These are phyloP conservation scores for Sphaerulina populicola DNA, from an alignment of 2,329 filamentous ascomycete genomes.

Conservation along the genomic window DNA sequence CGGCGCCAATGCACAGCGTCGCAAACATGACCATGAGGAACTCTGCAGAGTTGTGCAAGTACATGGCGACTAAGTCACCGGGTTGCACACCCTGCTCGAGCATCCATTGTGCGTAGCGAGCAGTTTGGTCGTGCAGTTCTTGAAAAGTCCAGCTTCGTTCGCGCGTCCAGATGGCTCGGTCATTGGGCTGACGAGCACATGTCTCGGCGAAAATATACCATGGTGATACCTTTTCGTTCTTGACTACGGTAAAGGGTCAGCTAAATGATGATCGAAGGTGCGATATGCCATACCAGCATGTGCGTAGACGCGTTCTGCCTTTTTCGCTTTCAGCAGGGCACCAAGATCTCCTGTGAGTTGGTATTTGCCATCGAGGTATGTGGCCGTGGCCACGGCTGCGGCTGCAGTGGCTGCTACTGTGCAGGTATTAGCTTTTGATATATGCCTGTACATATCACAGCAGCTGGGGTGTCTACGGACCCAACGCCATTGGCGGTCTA, in stretches of 20 bases:
- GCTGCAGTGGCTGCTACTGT: conserved; percentile 18
- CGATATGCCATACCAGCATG: conserved; percentile 40
- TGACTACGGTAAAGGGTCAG: conserved; percentile 4
- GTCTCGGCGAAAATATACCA: conserved; percentile 26
- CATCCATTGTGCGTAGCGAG: conserved; percentile 57
- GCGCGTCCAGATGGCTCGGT: conserved; percentile 58
- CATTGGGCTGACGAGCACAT: conserved; percentile 36
- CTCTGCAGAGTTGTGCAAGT: conserved; percentile 27
- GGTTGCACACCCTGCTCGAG: conserved; percentile 32
- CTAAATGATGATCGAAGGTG: neutral
- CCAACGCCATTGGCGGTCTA: neutral
- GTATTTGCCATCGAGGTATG: conserved; percentile 61
- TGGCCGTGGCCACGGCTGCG: conserved; percentile 36
- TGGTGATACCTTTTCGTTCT: conserved; percentile 21
- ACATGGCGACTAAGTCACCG: conserved; percentile 30
- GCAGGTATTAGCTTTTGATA: neutral
- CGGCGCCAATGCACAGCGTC: conserved; percentile 27
- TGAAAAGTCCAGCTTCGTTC: conserved; percentile 48
- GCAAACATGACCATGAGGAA: conserved; percentile 28
- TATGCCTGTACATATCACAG: neutral
- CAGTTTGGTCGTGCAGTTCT: conserved; percentile 46
- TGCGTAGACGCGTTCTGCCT: conserved; percentile 40
- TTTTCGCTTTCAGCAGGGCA: conserved; percentile 38
- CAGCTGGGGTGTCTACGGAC: neutral
- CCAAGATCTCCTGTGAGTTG: conserved; percentile 54